These are phyloP conservation scores for Spizellomyces punctatus DNA, from an alignment of 192 early-diverging fungal species.

Conservation along the genomic window DNA sequence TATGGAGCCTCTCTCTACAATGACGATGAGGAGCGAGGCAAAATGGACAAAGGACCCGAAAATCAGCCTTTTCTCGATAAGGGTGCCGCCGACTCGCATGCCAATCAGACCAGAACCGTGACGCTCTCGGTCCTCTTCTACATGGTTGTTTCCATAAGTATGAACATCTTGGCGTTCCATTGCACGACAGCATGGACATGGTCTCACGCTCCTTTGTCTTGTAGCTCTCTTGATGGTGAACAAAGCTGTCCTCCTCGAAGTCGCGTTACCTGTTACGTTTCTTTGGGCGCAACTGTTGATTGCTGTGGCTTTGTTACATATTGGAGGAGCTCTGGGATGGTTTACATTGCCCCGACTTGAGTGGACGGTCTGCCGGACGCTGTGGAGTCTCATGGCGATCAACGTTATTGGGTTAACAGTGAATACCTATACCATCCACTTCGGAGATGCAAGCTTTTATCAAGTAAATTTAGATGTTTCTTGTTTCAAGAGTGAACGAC, in stretches of 20 bases:
- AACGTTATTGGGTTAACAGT: conserved; percentile 60
- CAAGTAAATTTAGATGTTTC: too few relatives aligned
- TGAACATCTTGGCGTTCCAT: neutral
- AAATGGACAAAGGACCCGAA: too few relatives aligned
- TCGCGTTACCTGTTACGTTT: conserved; percentile 53
- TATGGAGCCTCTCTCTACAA: too few relatives aligned
- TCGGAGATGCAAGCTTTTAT: too few relatives aligned
- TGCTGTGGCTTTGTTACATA: conserved; percentile 50
- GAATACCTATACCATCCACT: too few relatives aligned
- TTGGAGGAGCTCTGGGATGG: conserved; percentile 27
- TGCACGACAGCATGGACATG: too few relatives aligned
- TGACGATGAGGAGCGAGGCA: too few relatives aligned
- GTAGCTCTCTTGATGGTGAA: conserved; percentile 42
- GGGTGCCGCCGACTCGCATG: too few relatives aligned
- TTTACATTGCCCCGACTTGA: conserved; percentile 43
- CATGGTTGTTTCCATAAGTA: conserved; percentile 39
- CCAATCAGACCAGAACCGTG: neutral
- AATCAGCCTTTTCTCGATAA: too few relatives aligned
- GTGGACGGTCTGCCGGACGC: conserved; percentile 20
- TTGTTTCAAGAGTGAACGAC: too few relatives aligned
- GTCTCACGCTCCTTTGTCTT: too few relatives aligned
- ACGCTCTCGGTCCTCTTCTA: conserved; percentile 27
- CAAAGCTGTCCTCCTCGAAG: conserved; percentile 50
- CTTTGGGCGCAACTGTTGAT: conserved; percentile 59
- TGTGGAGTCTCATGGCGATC: conserved; percentile 49